Conservation (phyloP, 441 rosid genomes). For the Daphne laureola region DNA sequence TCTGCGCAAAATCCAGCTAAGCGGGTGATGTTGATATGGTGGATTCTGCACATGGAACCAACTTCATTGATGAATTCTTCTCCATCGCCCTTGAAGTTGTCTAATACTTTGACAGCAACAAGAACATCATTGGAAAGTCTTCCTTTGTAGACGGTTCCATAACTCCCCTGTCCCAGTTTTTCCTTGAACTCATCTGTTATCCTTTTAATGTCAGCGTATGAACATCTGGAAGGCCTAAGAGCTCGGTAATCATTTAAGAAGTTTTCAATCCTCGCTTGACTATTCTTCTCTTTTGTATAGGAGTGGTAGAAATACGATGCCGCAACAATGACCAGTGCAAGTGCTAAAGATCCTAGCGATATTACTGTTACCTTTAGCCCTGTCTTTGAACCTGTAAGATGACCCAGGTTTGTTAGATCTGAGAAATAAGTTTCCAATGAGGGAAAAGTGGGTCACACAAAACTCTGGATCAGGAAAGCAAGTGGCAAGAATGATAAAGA, state of each 20-base stretch:
- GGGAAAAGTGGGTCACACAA: background rate
- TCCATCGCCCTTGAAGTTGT: slow-evolving; percentile 7
- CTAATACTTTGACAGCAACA: slow-evolving; percentile 15
- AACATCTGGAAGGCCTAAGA: slow-evolving; percentile 14
- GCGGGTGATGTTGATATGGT: slow-evolving; percentile 13
- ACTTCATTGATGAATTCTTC: slow-evolving; percentile 15
- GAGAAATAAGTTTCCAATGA: background rate
- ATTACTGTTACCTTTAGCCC: slow-evolving; percentile 3
- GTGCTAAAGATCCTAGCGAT: slow-evolving; percentile 5
- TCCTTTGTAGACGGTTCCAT: slow-evolving; percentile 20
- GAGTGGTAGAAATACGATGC: background rate
- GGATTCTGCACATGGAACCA: slow-evolving; percentile 13
- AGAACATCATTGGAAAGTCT: slow-evolving; percentile 9
- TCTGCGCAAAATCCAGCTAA: slow-evolving; percentile 13
- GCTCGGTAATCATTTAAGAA: slow-evolving; percentile 13
- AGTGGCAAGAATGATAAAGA: background rate
- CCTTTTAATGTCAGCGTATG: slow-evolving; percentile 15
- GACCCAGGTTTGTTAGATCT: background rate
- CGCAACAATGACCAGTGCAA: background rate
- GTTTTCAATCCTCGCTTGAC: slow-evolving; percentile 11
- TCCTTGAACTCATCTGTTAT: slow-evolving; percentile 15
- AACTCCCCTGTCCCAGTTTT: slow-evolving; percentile 16
- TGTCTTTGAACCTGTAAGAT: background rate
- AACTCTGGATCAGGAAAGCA: background rate
- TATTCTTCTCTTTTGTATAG: slow-evolving; percentile 5